Evolutionary conservation across 345 rosid genomes (phyloP), one percentile per base, ranked within the genome.

Genomic region (Camelina neglecta): DNA sequence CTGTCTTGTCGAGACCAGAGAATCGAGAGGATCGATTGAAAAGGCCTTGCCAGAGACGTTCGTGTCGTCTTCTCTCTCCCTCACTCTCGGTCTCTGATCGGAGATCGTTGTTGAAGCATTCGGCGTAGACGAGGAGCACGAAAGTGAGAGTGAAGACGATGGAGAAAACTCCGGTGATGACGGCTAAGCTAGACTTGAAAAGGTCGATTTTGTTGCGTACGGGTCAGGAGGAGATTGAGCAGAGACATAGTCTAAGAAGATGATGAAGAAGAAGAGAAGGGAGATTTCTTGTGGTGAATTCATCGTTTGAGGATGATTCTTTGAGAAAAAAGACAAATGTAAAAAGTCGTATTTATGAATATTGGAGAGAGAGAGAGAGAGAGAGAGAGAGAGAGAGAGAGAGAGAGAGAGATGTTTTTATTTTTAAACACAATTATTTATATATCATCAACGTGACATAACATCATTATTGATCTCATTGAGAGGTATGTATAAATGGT

Each of bases 1-100:
- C 93, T 0, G 86, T 80, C 72, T 87, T 88, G 67, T 95, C 86
- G 10, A 95, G 84, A 21, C 99, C 97, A 0, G 99, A 92, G 65
- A 87, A 80, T 51, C 86, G 69, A 4, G 85, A 83, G 29, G 90
- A 88, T 1, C 59, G 55, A 33, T 18, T 71, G 21, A 77, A 68
- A 10, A 73, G 39, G 2, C 74, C 82, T 67, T 79, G 68, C 77
- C 73, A 77, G 1, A 72, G 78, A 79, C 78, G 78, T 13, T 73
- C 74, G 3, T 69, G 61, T 38, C 68, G 1, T 26, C 2, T 16
- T 60, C 45, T 6, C 1, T 47, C 67, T 10, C 33, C 55, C 0
- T 65, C 77, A 3, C 45, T 48, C 10, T 77, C 72, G 9, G 7
- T 65, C 15, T 79, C 72, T 79, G 67, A 75, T 49, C 67, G 60